A percentile compares a stretch with the other conserved stretches of the same genome.
phyloP scores from a whole-genome alignment of 768 basidiomycete genomes.

The Naganishia onofrii region DNA sequence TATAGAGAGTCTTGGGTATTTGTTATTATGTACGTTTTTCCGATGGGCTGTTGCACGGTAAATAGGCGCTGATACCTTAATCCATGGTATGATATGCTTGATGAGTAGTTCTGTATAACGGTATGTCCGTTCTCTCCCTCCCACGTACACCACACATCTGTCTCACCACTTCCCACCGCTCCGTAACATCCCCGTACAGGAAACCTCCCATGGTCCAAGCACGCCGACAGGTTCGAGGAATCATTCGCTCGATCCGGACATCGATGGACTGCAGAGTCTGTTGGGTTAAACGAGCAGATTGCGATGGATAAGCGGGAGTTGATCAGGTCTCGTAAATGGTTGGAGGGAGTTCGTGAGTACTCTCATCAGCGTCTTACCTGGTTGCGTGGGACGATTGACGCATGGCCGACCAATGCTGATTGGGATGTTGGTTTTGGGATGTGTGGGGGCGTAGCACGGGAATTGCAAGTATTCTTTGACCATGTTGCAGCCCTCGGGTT shows the following conservation, averaged over 20 bases:
- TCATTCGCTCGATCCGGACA: conserved; percentile 30
- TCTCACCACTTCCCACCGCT: not conserved
- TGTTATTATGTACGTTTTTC: conserved; percentile 25
- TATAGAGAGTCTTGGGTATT: conserved; percentile 29
- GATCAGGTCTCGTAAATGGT: not conserved
- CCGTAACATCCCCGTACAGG: not conserved
- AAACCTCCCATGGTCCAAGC: conserved; percentile 28
- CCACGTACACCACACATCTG: not conserved
- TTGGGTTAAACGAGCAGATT: conserved; percentile 26
- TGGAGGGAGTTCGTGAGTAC: not conserved
- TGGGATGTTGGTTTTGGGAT: no score
- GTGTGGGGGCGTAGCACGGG: not conserved
- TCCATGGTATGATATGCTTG: not conserved
- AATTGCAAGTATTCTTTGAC: not conserved
- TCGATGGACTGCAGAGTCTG: conserved; percentile 27
- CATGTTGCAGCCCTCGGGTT: conserved; percentile 2
- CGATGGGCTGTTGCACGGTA: not conserved
- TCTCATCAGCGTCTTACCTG: no score
- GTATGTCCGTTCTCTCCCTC: not conserved
- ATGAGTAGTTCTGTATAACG: conserved; percentile 22
- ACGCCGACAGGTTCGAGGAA: conserved; percentile 29
- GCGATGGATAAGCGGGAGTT: conserved; percentile 21
- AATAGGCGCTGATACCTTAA: not conserved
- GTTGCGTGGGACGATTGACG: no score
- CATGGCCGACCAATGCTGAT: no score